These are phyloP conservation scores for Fallopia convolvulus DNA, from an alignment of 148 eudicot genomes.

Conservation along the genomic window DNA sequence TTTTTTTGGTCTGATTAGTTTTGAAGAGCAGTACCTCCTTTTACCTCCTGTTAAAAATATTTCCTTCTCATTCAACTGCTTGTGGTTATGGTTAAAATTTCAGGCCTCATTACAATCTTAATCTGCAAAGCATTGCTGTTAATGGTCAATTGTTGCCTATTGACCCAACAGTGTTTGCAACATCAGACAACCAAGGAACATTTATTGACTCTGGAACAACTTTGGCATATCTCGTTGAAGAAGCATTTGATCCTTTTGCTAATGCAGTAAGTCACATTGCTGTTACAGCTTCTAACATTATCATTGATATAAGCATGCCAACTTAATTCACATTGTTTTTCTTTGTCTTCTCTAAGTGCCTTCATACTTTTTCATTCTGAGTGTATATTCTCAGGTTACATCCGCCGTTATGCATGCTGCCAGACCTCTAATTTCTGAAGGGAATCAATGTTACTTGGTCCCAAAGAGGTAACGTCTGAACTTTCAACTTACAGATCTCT, in stretches of 20 bases:
- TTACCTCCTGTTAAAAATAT: background rate
- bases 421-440: background rate
- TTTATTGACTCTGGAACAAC: conserved; percentile 97
- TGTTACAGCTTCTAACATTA: background rate
- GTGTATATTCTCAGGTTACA: background rate
- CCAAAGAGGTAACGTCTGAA: background rate
- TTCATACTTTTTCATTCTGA: background rate
- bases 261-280: conserved; percentile 50
- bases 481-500: background rate
- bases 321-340: background rate
- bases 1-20: background rate
- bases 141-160: conserved; percentile 74
- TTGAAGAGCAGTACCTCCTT: background rate
- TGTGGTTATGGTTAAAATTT: conserved; percentile 15
- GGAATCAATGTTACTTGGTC: conserved; percentile 8
- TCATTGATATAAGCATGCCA: background rate
- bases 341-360: background rate
- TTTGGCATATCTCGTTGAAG: conserved; percentile 80
- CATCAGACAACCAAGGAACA: conserved; percentile 72
- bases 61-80: background rate
- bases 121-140: conserved; percentile 72
- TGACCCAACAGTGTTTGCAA: conserved; percentile 58
- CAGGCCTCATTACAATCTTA: conserved; percentile 91
- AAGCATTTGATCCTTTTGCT: conserved; percentile 79
- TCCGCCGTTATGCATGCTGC: background rate